Percentiles rank a stretch among this genome's conserved stretches.
phyloP scores from a whole-genome alignment of 2,329 filamentous ascomycete species.

The Hypoxylon rubiginosum region DNA sequence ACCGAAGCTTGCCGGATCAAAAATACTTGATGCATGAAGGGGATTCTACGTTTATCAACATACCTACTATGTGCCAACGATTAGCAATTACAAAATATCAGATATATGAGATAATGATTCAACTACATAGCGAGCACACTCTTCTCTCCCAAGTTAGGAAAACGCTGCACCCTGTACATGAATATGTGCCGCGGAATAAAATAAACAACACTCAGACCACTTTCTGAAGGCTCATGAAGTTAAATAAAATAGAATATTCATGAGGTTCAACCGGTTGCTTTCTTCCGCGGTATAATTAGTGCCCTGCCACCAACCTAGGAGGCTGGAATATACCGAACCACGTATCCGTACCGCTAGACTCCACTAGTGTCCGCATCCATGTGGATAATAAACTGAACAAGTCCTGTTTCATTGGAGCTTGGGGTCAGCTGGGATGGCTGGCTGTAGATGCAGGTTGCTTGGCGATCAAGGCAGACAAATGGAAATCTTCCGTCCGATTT shows the following conservation, averaged over 20 bases:
- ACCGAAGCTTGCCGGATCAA: not conserved
- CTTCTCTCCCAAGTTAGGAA: not conserved
- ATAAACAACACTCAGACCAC: not conserved
- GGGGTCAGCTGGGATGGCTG: not conserved
- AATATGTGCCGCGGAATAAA: not conserved
- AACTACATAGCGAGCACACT: not conserved
- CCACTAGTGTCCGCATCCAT: not conserved
- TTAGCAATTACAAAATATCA: not conserved
- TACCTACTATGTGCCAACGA: not conserved
- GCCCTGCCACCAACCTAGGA: not conserved
- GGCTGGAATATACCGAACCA: no score
- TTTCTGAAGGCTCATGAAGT: not conserved
- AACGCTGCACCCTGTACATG: not conserved
- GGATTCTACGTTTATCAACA: not conserved
- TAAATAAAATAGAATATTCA: not conserved
- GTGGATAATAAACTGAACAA: no score
- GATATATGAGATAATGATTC: not conserved
- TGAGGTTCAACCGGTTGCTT: not conserved
- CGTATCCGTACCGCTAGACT: not conserved
- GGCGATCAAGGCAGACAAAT: not conserved
- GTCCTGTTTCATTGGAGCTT: not conserved
- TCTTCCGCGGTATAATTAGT: not conserved
- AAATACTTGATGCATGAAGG: not conserved
- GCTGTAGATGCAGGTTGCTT: not conserved
- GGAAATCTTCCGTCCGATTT: constrained; percentile 8